A percentile compares a stretch with the other conserved stretches of the same genome.
Conservation (phyloP, 768 basidiomycete species). For the Serendipita indica region DNA sequence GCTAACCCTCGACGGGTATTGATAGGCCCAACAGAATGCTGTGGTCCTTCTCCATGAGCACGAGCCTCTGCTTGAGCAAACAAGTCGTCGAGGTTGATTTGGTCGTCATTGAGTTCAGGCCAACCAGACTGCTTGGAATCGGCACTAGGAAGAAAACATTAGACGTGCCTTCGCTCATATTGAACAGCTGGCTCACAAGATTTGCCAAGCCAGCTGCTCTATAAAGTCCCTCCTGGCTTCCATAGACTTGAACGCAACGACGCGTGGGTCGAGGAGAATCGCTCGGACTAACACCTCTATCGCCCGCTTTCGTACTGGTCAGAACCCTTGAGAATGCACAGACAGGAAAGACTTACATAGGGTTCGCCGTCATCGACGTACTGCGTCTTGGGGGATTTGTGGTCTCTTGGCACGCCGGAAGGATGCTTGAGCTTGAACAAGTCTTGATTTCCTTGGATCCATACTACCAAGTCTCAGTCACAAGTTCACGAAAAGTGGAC, state of each 20-base stretch:
- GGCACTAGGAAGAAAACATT: not conserved
- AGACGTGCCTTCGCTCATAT: not conserved
- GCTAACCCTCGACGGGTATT: conserved; percentile 1
- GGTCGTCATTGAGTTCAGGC: not conserved
- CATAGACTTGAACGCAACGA: not conserved
- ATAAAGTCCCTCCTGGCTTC: conserved; percentile 6
- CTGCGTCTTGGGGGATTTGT: conserved; percentile 4
- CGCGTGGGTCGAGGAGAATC: not conserved
- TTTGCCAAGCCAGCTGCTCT: conserved; percentile 2
- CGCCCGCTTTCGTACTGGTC: not conserved
- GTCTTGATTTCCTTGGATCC: not conserved
- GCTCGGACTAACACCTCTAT: not conserved
- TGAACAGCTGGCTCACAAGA: not conserved
- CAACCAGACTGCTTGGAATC: not conserved
- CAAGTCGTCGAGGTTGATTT: not conserved
- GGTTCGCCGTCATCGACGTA: conserved; percentile 5
- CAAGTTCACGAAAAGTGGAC: not conserved
- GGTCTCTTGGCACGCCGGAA: not conserved
- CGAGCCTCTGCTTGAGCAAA: conserved; percentile 1
- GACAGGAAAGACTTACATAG: not conserved
- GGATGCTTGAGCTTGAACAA: conserved; percentile 9
- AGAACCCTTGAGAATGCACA: not conserved
- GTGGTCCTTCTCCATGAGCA: not conserved
- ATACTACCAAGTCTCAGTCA: not conserved
- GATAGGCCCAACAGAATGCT: not conserved